These are phyloP conservation scores for Salix koriyanagi DNA, from an alignment of 345 rosid species.

Conservation along the genomic window DNA sequence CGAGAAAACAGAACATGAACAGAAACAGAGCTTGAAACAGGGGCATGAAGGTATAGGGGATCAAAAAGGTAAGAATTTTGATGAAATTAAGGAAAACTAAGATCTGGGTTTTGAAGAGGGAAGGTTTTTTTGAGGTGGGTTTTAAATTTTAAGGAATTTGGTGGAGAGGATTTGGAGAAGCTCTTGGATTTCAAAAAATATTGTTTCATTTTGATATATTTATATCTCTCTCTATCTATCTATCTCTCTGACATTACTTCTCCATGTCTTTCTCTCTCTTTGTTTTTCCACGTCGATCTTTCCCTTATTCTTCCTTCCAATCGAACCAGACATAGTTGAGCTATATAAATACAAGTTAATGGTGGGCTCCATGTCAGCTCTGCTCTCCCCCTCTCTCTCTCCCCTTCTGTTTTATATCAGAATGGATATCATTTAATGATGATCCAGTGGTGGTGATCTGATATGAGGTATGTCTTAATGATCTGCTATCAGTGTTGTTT, in stretches of 20 bases:
- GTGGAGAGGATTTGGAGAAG: conserved; percentile 26
- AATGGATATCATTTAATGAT: background rate
- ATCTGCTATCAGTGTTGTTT: no score
- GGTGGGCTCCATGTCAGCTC: conserved; percentile 20
- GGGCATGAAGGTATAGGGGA: background rate
- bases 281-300: conserved; percentile 1
- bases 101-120: conserved; percentile 44
- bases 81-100: conserved; percentile 25
- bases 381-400: background rate
- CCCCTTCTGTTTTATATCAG: background rate
- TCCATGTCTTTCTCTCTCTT: background rate
- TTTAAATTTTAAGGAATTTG: conserved; percentile 26
- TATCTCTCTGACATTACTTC: conserved; percentile 8
- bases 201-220: conserved; percentile 1
- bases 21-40: conserved; percentile 10
- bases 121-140: conserved; percentile 29
- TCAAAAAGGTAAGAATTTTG: background rate
- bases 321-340: conserved; percentile 22
- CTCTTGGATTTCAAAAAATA: conserved; percentile 22
- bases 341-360: conserved; percentile 13
- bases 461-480: background rate
- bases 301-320: background rate
- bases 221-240: background rate
- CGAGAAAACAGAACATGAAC: background rate
- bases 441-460: conserved; percentile 20